These are phyloP conservation scores for Salix udensis DNA, from an alignment of 345 rosid genomes.

Conservation along the genomic window DNA sequence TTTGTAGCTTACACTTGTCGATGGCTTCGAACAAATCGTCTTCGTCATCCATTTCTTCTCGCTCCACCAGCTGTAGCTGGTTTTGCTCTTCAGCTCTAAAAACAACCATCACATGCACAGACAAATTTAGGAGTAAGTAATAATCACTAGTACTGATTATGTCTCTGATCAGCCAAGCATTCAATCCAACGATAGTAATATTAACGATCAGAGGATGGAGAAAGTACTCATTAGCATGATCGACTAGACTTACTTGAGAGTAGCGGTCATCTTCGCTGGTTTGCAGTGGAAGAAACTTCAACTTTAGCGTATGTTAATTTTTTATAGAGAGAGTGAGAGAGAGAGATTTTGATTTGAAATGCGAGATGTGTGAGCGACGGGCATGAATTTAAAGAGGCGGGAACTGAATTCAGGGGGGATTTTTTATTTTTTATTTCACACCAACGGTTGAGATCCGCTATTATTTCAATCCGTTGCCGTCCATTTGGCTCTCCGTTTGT, in stretches of 20 bases:
- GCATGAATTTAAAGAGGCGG: constrained; percentile 37
- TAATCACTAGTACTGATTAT: neutral
- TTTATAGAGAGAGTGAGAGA: neutral
- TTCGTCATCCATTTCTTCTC: constrained; percentile 63
- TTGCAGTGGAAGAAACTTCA: constrained; percentile 6
- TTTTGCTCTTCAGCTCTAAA: constrained; percentile 62
- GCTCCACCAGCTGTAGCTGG: constrained; percentile 70
- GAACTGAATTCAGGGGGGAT: constrained; percentile 16
- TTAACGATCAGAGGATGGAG: neutral
- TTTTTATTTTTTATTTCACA: neutral
- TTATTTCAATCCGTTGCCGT: neutral
- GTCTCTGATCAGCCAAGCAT: neutral
- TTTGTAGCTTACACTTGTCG: constrained; percentile 49
- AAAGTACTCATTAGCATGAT: neutral
- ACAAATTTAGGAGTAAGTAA: neutral
- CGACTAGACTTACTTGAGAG: constrained; percentile 63
- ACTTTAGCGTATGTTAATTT: constrained; percentile 1
- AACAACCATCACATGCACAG: neutral
- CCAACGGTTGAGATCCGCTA: neutral
- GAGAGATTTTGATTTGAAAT: constrained; percentile 13
- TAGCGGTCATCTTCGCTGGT: constrained; percentile 53
- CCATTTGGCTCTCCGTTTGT: neutral
- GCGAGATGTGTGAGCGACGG: neutral
- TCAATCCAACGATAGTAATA: no score
- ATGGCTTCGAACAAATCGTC: constrained; percentile 74